These are phyloP conservation scores for Penicillium freii DNA, from an alignment of 2,329 filamentous ascomycete genomes.

Conservation along the genomic window DNA sequence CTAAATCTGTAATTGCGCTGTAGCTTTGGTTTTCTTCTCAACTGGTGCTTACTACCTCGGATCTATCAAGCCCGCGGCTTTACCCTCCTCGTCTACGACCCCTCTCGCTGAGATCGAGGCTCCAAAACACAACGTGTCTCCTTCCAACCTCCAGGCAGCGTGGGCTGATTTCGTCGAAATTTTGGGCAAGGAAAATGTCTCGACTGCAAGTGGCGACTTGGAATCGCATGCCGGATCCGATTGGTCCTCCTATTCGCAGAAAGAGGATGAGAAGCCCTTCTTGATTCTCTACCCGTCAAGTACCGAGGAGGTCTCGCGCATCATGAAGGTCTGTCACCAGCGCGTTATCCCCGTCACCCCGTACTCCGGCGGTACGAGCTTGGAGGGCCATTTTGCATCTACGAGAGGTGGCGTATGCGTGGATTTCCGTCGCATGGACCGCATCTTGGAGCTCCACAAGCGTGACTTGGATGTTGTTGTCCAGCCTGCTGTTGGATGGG, in stretches of 20 bases:
- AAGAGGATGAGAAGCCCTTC: constrained; percentile 47
- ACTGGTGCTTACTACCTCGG: constrained; percentile 57
- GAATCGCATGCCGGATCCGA: constrained; percentile 60
- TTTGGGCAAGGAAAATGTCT: constrained; percentile 63
- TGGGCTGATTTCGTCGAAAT: constrained; percentile 63
- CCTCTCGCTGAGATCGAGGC: constrained; percentile 50
- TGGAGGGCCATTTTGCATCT: constrained; percentile 85
- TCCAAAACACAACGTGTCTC: constrained; percentile 56
- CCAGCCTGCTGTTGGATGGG: constrained; percentile 83
- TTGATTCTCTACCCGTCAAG: constrained; percentile 71
- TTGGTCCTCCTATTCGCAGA: constrained; percentile 57
- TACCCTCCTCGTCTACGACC: constrained; percentile 55
- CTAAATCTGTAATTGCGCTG: not conserved
- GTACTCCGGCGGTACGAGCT: constrained; percentile 82
- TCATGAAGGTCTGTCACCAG: constrained; percentile 85
- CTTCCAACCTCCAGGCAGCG: constrained; percentile 60
- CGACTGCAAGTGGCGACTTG: constrained; percentile 54
- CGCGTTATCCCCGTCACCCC: constrained; percentile 80
- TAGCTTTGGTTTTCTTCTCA: constrained; percentile 54
- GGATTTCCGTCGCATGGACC: constrained; percentile 83
- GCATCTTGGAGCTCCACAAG: constrained; percentile 73
- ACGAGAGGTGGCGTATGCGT: constrained; percentile 81
- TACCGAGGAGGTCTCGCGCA: constrained; percentile 78
- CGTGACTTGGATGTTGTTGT: constrained; percentile 74
- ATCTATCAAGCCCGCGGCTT: constrained; percentile 47